A percentile compares a stretch with the other conserved stretches of the same genome.
phyloP scores from a whole-genome alignment of 176 grass and related monocot genomes.

The Aegilops tauschii region DNA sequence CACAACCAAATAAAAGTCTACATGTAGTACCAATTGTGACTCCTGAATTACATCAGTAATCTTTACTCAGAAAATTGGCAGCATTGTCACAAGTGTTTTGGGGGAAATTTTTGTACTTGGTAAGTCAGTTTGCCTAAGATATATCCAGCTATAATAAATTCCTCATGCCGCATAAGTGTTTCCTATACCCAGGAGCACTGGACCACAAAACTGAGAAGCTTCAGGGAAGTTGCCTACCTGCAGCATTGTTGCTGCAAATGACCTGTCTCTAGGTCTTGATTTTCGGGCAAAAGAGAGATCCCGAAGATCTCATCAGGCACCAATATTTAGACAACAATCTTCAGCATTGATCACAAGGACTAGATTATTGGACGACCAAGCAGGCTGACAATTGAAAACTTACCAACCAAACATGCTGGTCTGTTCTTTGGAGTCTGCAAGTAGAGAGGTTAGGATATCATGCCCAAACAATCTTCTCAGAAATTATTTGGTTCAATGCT shows the following conservation, averaged over 20 bases:
- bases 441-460: neutral
- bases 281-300: neutral
- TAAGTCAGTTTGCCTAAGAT: neutral
- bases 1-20: neutral
- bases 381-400: neutral
- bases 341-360: neutral
- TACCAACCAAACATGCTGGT: neutral
- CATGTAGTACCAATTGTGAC: neutral
- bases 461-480: neutral
- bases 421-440: neutral
- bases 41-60: neutral
- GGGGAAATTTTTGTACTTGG: neutral
- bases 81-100: neutral
- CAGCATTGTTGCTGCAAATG: neutral
- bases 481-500: neutral
- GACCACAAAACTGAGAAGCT: conserved; percentile 13
- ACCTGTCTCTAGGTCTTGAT: neutral
- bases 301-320: conserved; percentile 8
- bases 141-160: neutral
- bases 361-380: conserved; percentile 10
- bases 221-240: conserved; percentile 30
- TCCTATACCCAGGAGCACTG: neutral
- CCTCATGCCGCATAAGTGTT: neutral
- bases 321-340: neutral
- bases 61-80: neutral